These are phyloP conservation scores for Rhipidocladum racemiflorum DNA, from an alignment of 176 grass and related monocot species.

Conservation along the genomic window DNA sequence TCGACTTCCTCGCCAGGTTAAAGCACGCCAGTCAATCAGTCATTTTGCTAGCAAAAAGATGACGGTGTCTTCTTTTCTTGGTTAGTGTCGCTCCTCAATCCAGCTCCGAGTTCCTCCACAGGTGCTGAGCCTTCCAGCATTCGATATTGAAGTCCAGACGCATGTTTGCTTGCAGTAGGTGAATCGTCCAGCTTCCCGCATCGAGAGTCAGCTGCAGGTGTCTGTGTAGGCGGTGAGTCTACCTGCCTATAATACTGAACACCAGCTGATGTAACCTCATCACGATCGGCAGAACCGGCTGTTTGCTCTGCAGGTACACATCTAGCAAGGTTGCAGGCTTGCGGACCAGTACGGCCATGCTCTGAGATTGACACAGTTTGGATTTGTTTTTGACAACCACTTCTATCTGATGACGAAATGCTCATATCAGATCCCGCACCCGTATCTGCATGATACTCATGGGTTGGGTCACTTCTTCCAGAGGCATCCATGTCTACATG, in stretches of 20 bases:
- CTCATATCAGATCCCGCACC: conserved; percentile 41
- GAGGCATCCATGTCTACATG: not conserved
- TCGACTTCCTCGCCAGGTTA: not conserved
- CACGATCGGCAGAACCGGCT: not conserved
- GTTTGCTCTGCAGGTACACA: not conserved
- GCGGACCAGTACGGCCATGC: not conserved
- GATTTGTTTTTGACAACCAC: conserved; percentile 13
- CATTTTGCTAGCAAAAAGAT: not conserved
- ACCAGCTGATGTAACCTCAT: conserved; percentile 28
- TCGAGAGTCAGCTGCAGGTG: not conserved
- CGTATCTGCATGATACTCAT: too few species aligned
- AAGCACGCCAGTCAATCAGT: not conserved
- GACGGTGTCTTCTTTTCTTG: not conserved
- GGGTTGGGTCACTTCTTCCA: too few species aligned
- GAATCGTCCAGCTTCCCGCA: not conserved
- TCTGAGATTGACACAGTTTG: conserved; percentile 3
- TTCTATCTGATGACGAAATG: conserved; percentile 48
- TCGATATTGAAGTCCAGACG: conserved; percentile 6
- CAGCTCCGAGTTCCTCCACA: not conserved
- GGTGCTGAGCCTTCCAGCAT: conserved; percentile 5
- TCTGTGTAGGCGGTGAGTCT: not conserved
- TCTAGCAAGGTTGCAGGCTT: not conserved
- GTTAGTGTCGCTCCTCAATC: conserved; percentile 24
- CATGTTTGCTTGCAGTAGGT: not conserved
- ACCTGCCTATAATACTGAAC: not conserved